Percentiles rank a stretch among this genome's conserved stretches.
Evolutionary conservation across 257 asterid genomes (phyloP).

Genomic region (Handroanthus guayacan): DNA sequence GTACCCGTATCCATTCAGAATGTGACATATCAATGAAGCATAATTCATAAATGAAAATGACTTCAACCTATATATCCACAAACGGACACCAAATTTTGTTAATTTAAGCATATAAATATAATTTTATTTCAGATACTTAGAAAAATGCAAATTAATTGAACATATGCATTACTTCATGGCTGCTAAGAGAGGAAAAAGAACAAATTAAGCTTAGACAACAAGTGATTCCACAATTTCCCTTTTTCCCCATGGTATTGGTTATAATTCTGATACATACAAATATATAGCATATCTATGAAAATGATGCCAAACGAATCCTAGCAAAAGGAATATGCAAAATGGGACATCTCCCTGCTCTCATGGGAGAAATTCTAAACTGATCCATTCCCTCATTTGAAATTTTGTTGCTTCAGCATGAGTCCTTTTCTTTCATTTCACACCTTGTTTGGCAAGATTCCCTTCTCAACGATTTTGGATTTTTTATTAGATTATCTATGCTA

Average conservation of each 20-base stretch:
- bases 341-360: slow-evolving; percentile 21
- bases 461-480: no score
- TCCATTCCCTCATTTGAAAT: background rate
- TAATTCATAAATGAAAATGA: no score
- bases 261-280: no score
- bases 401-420: background rate
- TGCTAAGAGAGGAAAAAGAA: background rate
- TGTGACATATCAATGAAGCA: background rate
- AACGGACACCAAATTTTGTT: background rate
- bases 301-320: slow-evolving; percentile 33
- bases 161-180: background rate
- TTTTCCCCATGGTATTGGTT: slow-evolving; percentile 17
- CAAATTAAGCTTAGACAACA: background rate
- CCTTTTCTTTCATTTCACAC: no score
- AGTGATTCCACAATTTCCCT: background rate
- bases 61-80: background rate
- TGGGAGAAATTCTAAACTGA: slow-evolving; percentile 19
- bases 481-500: no score
- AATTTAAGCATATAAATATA: background rate
- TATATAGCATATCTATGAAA: background rate
- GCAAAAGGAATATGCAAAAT: background rate
- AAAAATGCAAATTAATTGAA: background rate
- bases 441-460: no score
- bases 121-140: background rate
- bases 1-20: background rate